Base-by-base conservation (phyloP, 345 rosid species). In the Moringa oleifera region DNA sequence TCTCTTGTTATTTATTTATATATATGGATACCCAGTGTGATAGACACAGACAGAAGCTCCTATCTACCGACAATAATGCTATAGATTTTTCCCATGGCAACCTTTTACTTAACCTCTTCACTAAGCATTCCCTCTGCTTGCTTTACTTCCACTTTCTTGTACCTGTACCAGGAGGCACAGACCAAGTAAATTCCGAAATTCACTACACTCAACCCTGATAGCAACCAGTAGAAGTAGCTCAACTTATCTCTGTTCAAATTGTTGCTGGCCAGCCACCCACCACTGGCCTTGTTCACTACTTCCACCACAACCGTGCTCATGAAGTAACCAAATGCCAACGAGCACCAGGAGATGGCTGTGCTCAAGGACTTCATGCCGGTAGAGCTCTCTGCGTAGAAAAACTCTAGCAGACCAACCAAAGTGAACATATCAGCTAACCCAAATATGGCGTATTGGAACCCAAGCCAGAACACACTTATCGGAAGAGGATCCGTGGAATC, bases 321-420 rank as follows among this genome's bases (percentile, higher is more conserved):
- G 45, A 93, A 85, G 81, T 93, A 89, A 13, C 97, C 89, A 54
- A 86, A 64, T 37, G 94, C 98, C 31, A 80, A 52, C 6, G 86
- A 69, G 47, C 94, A 83, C 15, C 87, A 66, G 55, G 80, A 75
- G 0, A 85, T 63, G 0, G 97, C 96, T 25, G 90, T 1, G 97
- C 84, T 0, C 93, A 91, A 18, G 94, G 96, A 90, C 24, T 96
- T 64, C 98, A 33, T 87, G 50, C 65, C 97, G 87, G 65, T 97
- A 73, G 79, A 87, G 75, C 16, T 71, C 69, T 20, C 75, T 88
- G 0, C 91, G 28, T 93, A 93, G 79, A 89, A 93, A 79, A 89
- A 61, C 68, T 93, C 98, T 69, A 89, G 97, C 47, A 91, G 65
- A 7, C 98, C 97, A 7, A 93, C 79, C 0, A 90, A 55, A 6